These are phyloP conservation scores for Mentha longifolia DNA, from an alignment of 257 asterid genomes.

Conservation along the genomic window DNA sequence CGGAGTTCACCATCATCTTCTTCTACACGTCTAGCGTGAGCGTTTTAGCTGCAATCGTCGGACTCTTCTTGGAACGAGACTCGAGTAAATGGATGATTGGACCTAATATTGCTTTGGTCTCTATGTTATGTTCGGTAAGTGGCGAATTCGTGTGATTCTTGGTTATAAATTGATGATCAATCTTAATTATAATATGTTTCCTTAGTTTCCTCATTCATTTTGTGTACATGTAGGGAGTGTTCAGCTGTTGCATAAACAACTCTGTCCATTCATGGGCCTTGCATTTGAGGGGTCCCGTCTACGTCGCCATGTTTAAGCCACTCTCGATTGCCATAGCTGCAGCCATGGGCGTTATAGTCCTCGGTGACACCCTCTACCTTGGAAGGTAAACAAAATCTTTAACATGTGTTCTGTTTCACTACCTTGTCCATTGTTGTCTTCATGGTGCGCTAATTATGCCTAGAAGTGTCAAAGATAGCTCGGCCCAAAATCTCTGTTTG, in stretches of 20 bases:
- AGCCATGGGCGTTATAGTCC: conserved; percentile 53
- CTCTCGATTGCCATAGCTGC: conserved; percentile 56
- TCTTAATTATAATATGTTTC: not conserved
- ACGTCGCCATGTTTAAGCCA: conserved; percentile 55
- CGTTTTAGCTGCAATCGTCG: conserved; percentile 64
- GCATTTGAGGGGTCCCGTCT: conserved; percentile 56
- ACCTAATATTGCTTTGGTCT: conserved; percentile 63
- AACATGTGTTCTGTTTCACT: not conserved
- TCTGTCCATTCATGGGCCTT: conserved; percentile 54
- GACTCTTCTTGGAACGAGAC: conserved; percentile 56
- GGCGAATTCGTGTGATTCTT: too few relatives aligned
- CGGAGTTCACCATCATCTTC: conserved; percentile 64
- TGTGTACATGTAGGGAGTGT: conserved; percentile 54
- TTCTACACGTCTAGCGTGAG: conserved; percentile 82
- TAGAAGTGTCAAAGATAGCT: not conserved
- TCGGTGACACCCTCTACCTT: conserved; percentile 54
- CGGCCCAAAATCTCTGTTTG: too few relatives aligned
- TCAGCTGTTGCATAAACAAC: conserved; percentile 69
- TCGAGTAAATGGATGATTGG: conserved; percentile 62
- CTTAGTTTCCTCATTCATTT: not conserved
- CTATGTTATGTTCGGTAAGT: conserved; percentile 82
- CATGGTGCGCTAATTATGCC: not conserved
- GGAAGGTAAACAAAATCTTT: conserved; percentile 48
- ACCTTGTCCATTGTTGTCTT: not conserved
- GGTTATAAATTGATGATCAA: not conserved